Evolutionary conservation across 2,329 filamentous ascomycete species (phyloP).

Genomic region (Sphaerostilbella broomeana): DNA sequence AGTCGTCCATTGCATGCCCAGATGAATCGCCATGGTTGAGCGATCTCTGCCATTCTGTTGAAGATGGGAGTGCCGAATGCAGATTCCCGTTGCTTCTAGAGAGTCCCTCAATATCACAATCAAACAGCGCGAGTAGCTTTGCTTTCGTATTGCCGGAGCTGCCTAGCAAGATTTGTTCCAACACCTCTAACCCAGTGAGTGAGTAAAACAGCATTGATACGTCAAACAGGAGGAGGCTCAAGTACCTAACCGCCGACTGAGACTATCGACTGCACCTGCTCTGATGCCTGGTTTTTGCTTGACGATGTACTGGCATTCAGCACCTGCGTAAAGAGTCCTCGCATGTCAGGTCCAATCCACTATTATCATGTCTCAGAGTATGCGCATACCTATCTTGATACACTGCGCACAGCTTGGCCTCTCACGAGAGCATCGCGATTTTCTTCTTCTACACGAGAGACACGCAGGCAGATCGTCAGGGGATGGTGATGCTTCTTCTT

Average conservation of each 20-base stretch:
- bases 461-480: constrained; percentile 8
- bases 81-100: not conserved
- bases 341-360: not conserved
- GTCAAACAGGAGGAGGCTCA: not conserved
- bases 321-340: not conserved
- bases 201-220: not conserved
- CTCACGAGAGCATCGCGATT: constrained; percentile 7
- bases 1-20: not conserved
- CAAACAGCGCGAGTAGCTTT: constrained; percentile 2
- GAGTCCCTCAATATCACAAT: not conserved
- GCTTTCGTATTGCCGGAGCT: constrained; percentile 2
- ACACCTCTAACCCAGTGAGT: constrained; percentile 3
- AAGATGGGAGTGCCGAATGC: not conserved
- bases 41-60: not conserved
- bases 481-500: constrained; percentile 5
- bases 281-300: constrained; percentile 11
- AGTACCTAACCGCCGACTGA: constrained; percentile 8
- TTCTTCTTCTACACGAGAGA: constrained; percentile 10
- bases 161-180: constrained; percentile 5
- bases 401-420: constrained; percentile 5
- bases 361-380: too few species aligned
- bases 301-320: constrained; percentile 8
- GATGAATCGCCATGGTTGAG: not conserved
- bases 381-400: constrained; percentile 2
- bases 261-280: constrained; percentile 9